Base-by-base conservation (phyloP, 768 basidiomycete genomes). In the Podaxis rugospora region DNA sequence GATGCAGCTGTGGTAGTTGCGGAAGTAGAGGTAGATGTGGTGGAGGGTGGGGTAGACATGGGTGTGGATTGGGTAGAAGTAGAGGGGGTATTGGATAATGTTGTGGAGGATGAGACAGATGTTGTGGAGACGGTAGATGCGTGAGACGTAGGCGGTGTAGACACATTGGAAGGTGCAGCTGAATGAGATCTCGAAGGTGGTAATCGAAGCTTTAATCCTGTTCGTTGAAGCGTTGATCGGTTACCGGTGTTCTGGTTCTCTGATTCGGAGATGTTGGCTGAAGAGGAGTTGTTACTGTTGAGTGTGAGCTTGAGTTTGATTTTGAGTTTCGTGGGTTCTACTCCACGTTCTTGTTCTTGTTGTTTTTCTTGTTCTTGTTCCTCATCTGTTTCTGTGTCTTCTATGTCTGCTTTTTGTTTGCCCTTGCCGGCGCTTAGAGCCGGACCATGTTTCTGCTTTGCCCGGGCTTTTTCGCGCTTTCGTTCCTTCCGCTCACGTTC, bases 401-500 rank as follows among this genome's bases (percentile, higher is more conserved):
- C 42, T 23, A 21, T 4, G 14, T 23, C 44, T 49, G 40, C 49
- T 25, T 14, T 57, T 21, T 55, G 42, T 40, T 44, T 51, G 40
- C 55, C 51, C 40, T 47, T 36, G 6, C 27, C 27, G 28, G 7
- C 37, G 23, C 18, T 32, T 28, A 52, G 10, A 36, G 42, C 6
- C 18, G 58, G 27, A 18, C 28, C 13, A 18, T 54, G 25, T 21
- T 57, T 51, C 39, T 18, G 65, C 59, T 68, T 70, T 51, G 50
- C 63, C 27, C 66, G 51, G n/a, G 36, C 62, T 62, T 47, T 71
- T 60, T 62, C 64, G 51, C 65, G 69, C 70, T 52, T 66, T 65
- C 61, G 68, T 70, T 64, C 62, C 32, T 67, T 66, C 23, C 62
- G 49, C 36, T 71, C 68, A 16, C 60, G 52, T 61, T 71, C 66